These are phyloP conservation scores for Angomonas desouzai DNA, from an alignment of 208 protist genomes.

Conservation along the genomic window DNA sequence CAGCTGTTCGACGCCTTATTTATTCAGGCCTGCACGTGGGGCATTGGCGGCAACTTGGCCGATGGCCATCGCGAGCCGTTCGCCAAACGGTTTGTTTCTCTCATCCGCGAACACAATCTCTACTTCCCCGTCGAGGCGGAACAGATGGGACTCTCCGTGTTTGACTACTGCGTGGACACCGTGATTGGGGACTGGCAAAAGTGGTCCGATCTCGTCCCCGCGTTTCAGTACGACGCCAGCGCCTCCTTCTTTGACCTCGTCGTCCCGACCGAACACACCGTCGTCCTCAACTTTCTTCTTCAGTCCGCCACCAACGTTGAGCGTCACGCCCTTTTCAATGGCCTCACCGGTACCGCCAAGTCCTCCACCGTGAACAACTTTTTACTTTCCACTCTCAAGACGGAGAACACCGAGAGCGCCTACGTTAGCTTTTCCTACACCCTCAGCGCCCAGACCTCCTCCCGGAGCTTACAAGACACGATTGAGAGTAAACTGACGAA, in stretches of 20 bases:
- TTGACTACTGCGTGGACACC: conserved; percentile 90
- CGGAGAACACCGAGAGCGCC: conserved; percentile 59
- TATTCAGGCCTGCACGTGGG: conserved; percentile 94
- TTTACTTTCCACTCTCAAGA: conserved; percentile 55
- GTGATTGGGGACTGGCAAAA: conserved; percentile 58
- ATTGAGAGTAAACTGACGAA: conserved; percentile 93
- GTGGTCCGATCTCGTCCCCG: conserved; percentile 85
- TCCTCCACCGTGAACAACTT: conserved; percentile 84
- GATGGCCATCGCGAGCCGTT: conserved; percentile 82
- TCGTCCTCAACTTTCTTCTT: conserved; percentile 77
- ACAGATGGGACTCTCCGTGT: conserved; percentile 64
- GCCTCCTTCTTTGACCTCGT: conserved; percentile 93
- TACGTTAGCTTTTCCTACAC: conserved; percentile 79
- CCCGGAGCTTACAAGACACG: conserved; percentile 86
- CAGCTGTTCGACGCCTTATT: conserved; percentile 86
- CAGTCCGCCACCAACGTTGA: conserved; percentile 44
- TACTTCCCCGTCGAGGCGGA: conserved; percentile 39
- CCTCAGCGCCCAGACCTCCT: conserved; percentile 92
- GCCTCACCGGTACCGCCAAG: conserved; percentile 94
- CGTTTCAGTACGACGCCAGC: conserved; percentile 86
- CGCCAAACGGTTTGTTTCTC: conserved; percentile 54
- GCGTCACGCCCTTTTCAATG: conserved; percentile 86
- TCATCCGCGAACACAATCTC: conserved; percentile 62
- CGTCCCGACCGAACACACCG: conserved; percentile 93
- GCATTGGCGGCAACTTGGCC: conserved; percentile 91